phyloP scores from a whole-genome alignment of 768 basidiomycete species.

The Russula vinacea region DNA sequence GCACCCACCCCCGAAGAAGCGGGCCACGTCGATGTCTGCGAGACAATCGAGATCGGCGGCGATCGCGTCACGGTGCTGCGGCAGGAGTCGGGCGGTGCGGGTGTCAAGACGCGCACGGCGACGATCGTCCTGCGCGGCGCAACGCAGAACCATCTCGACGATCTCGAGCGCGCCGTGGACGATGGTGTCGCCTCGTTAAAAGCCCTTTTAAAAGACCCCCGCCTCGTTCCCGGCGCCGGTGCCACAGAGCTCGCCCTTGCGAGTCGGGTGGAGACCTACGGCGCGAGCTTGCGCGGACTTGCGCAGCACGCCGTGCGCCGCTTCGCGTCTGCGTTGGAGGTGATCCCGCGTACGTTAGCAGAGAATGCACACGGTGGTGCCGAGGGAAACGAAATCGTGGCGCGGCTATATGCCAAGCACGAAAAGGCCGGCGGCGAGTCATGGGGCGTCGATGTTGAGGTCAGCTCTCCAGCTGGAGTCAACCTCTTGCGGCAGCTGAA shows the following conservation, averaged over 20 bases:
- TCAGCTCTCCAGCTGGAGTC: conserved; percentile 35
- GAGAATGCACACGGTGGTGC: conserved; percentile 93
- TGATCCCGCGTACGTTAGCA: conserved; percentile 86
- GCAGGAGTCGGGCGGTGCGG: conserved; percentile 51
- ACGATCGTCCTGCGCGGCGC: conserved; percentile 96
- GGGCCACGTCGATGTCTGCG: conserved; percentile 89
- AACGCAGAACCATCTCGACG: conserved; percentile 90
- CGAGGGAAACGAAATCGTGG: conserved; percentile 90
- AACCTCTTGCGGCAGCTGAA: conserved; percentile 15
- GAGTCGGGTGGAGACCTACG: conserved; percentile 77
- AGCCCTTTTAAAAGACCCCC: conserved; percentile 80
- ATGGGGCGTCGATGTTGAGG: conserved; percentile 91
- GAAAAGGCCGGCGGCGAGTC: conserved; percentile 66
- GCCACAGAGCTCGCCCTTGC: conserved; percentile 94
- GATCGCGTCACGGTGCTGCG: conserved; percentile 96
- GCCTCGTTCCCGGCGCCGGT: conserved; percentile 91
- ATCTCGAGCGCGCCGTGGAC: conserved; percentile 93
- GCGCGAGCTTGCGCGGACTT: conserved; percentile 83
- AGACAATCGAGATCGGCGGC: conserved; percentile 94
- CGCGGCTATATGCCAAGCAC: conserved; percentile 86
- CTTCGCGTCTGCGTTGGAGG: conserved; percentile 86
- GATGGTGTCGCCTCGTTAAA: conserved; percentile 98
- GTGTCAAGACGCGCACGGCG: conserved; percentile 81
- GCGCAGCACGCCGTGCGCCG: conserved; percentile 91
- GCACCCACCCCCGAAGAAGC: conserved; percentile 96